phyloP scores from a whole-genome alignment of 805 yeast genomes.

The Yamadazyma philogaea region DNA sequence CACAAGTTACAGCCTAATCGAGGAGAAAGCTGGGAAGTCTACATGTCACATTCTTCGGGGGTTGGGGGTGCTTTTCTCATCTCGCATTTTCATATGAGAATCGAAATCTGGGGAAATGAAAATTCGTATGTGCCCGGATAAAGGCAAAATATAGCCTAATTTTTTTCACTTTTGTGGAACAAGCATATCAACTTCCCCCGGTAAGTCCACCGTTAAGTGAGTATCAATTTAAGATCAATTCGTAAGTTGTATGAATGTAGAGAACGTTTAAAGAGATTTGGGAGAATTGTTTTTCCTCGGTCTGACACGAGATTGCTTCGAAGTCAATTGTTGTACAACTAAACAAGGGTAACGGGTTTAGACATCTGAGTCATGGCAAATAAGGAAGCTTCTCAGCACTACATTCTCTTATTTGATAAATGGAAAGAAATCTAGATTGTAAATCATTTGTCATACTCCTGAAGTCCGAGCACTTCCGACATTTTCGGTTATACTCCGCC shows the following conservation, averaged over 20 bases:
- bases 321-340: slow-evolving; percentile 1
- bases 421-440: too few relatives aligned
- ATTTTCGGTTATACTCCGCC: too few relatives aligned
- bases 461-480: slow-evolving; percentile 3
- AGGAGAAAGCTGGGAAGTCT: not conserved
- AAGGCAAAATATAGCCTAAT: not conserved
- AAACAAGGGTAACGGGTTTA: too few relatives aligned
- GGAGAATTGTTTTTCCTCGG: not conserved
- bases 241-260: too few relatives aligned
- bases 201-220: not conserved
- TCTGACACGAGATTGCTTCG: not conserved
- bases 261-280: not conserved
- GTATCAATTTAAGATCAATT: too few relatives aligned
- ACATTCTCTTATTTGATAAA: too few relatives aligned
- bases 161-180: not conserved
- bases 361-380: too few relatives aligned
- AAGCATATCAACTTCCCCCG: not conserved
- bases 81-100: slow-evolving; percentile 7
- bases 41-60: not conserved
- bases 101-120: slow-evolving; percentile 10
- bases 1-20: too few relatives aligned
- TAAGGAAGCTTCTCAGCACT: too few relatives aligned
- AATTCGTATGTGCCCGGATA: not conserved
- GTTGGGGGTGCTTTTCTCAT: slow-evolving; percentile 2
- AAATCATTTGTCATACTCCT: slow-evolving; percentile 3